Evolutionary conservation across 495 filamentous ascomycete species (phyloP).

Genomic region (Delitschia confertaspora): DNA sequence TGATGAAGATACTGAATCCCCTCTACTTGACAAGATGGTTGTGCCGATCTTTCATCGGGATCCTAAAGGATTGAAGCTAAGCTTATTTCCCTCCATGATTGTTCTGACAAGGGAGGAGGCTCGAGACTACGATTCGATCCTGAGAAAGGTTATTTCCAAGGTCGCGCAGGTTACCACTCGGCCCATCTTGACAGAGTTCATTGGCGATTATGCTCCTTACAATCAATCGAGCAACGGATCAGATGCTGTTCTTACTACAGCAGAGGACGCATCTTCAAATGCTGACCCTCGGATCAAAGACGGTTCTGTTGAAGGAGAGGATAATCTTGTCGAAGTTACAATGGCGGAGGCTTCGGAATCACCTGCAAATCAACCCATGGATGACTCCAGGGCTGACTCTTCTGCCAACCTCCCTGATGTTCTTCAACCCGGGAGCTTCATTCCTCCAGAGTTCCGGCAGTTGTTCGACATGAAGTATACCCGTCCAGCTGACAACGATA

Average conservation of each 20-base stretch:
- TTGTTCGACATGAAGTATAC: conserved; percentile 64
- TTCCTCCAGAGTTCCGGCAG: conserved; percentile 50
- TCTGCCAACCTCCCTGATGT: conserved; percentile 39
- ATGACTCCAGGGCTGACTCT: conserved; percentile 21
- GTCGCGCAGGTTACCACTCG: conserved; percentile 54
- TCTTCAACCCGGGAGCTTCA: conserved; percentile 39
- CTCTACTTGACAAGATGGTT: conserved; percentile 59
- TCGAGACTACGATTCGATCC: conserved; percentile 49
- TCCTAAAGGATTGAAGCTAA: conserved; percentile 33
- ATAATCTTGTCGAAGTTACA: conserved; percentile 82
- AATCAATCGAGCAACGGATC: conserved; percentile 48
- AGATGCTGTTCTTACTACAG: conserved; percentile 61
- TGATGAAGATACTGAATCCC: conserved; percentile 54
- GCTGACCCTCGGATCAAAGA: conserved; percentile 62
- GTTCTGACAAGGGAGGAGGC: conserved; percentile 53
- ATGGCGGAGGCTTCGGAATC: conserved; percentile 55
- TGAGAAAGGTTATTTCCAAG: conserved; percentile 51
- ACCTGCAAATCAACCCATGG: conserved; percentile 26
- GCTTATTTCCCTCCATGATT: conserved; percentile 54
- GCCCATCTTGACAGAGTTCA: conserved; percentile 47
- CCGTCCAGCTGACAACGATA: conserved; percentile 40
- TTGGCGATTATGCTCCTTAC: conserved; percentile 34
- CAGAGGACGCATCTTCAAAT: conserved; percentile 64
- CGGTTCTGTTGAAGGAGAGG: conserved; percentile 75
- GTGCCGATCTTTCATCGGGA: conserved; percentile 71